These are phyloP conservation scores for Podospora didyma DNA, from an alignment of 495 filamentous ascomycete species.

Conservation along the genomic window DNA sequence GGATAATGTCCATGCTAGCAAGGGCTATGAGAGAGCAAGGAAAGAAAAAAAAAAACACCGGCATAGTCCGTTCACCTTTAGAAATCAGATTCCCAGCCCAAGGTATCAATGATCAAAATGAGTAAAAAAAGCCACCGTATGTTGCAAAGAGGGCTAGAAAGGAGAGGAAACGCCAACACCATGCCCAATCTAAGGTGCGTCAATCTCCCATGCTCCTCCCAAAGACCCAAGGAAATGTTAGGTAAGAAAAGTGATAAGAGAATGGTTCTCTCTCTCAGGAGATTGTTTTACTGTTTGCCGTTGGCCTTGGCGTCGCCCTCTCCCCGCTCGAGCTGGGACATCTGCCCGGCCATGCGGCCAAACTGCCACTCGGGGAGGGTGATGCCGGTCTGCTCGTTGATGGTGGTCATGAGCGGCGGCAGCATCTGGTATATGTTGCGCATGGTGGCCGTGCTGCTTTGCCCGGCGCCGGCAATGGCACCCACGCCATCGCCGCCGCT, in stretches of 20 bases:
- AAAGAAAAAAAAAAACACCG: too few species aligned
- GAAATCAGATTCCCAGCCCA: too few species aligned
- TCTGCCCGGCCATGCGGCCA: slow-evolving; percentile 38
- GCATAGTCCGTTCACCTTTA: too few species aligned
- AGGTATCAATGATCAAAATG: too few species aligned
- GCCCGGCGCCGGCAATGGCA: slow-evolving; percentile 27
- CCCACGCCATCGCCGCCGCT: slow-evolving; percentile 19
- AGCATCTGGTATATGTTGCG: slow-evolving; percentile 68
- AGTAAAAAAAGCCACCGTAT: too few species aligned
- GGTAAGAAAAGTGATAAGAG: not conserved
- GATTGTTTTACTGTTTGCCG: not conserved
- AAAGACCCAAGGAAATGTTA: too few species aligned
- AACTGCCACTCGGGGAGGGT: slow-evolving; percentile 68
- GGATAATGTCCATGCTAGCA: too few species aligned
- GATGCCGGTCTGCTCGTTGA: slow-evolving; percentile 81
- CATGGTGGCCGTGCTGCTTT: slow-evolving; percentile 35
- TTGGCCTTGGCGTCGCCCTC: not conserved
- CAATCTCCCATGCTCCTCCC: too few species aligned
- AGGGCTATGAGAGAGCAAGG: too few species aligned
- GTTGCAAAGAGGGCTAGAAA: too few species aligned
- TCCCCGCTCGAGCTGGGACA: slow-evolving; percentile 19
- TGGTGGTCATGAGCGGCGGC: slow-evolving; percentile 73
- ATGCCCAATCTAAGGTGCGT: too few species aligned
- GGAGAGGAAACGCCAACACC: too few species aligned
- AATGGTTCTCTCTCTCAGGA: not conserved